Evolutionary conservation across 495 filamentous ascomycete genomes (phyloP).

Genomic region (Penicillium cosmopolitanum): DNA sequence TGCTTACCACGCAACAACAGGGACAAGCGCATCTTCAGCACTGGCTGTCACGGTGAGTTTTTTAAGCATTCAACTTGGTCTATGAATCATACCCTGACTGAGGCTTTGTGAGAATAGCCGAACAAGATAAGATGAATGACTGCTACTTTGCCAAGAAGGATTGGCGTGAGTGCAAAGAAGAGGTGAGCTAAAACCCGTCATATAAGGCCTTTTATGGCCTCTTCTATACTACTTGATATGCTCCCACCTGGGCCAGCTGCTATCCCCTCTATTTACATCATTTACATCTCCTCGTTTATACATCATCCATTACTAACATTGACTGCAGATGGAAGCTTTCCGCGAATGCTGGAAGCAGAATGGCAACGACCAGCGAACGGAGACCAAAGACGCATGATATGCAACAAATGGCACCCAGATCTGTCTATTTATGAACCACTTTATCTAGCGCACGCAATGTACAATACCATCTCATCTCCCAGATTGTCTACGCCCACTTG

Average conservation of each 20-base stretch:
- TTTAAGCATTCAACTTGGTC: conserved; percentile 6
- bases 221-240: no score
- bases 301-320: conserved; percentile 18
- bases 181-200: conserved; percentile 61
- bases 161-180: conserved; percentile 86
- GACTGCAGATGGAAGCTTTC: conserved; percentile 84
- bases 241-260: no score
- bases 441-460: neutral
- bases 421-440: neutral
- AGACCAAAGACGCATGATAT: conserved; percentile 62
- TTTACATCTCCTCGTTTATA: neutral
- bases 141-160: conserved; percentile 97
- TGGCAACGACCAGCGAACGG: conserved; percentile 83
- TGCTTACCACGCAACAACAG: conserved; percentile 42
- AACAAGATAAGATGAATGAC: conserved; percentile 90
- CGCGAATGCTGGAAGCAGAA: conserved; percentile 90
- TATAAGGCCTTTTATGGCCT: no score
- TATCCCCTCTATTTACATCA: no score
- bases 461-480: conserved; percentile 9
- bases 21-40: conserved; percentile 98
- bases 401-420: neutral
- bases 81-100: conserved; percentile 5
- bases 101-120: conserved; percentile 53
- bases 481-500: neutral
- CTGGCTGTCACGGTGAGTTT: conserved; percentile 81